Conservation (phyloP, 1,139 yeast genomes). For the Blastobotrys ciferrii region DNA sequence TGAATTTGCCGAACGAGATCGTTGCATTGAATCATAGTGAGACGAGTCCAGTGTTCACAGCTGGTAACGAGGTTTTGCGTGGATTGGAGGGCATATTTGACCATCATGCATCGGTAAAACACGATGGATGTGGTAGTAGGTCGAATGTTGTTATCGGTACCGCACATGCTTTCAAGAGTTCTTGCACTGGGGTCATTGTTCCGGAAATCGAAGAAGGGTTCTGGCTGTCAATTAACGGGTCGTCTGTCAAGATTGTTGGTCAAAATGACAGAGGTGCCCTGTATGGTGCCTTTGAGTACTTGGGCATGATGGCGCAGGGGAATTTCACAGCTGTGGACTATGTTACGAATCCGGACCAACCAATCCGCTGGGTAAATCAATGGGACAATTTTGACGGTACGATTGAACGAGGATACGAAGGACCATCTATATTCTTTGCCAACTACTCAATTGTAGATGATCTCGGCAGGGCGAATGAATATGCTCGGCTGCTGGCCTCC, state of each 20-base stretch:
- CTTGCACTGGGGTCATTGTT: neutral
- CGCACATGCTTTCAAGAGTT: neutral
- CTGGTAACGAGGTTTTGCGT: neutral
- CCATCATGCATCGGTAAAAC: neutral
- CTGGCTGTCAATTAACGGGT: neutral
- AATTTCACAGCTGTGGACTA: conserved; percentile 2
- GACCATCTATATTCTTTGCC: conserved; percentile 8
- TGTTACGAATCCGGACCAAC: conserved; percentile 3
- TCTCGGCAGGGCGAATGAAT: conserved; percentile 5
- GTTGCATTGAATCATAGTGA: neutral
- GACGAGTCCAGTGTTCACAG: neutral
- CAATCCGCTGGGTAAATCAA: conserved; percentile 9
- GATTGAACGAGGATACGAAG: conserved; percentile 11
- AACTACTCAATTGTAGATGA: conserved; percentile 2
- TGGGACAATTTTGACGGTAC: conserved; percentile 11
- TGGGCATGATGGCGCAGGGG: conserved; percentile 7
- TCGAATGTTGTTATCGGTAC: neutral
- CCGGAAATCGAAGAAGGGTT: conserved; percentile 1
- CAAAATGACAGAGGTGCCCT: conserved; percentile 9
- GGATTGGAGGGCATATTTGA: neutral
- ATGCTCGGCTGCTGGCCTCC: conserved; percentile 9
- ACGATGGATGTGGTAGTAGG: neutral
- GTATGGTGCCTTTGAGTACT: conserved; percentile 9
- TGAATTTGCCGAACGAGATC: neutral
- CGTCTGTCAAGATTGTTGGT: neutral